Conservation (phyloP, 371 early-diverging fungal species). For the Mortierella sp. region DNA sequence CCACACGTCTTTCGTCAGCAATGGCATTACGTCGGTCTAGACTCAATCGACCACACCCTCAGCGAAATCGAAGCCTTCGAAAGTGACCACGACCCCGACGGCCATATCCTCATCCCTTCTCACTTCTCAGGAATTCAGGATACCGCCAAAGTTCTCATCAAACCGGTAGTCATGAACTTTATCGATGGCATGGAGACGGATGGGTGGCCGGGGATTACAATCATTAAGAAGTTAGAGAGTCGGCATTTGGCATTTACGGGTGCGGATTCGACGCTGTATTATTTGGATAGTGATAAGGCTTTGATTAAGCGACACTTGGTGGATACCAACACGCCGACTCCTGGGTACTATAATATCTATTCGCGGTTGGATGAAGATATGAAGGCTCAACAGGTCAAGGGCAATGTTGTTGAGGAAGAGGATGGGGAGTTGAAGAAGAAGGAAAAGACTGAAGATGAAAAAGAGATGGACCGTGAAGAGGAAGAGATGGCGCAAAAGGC, state of each 20-base stretch:
- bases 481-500: conserved; percentile 25
- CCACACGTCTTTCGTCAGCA: conserved; percentile 35
- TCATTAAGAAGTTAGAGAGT: conserved; percentile 31
- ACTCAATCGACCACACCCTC: conserved; percentile 28
- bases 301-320: conserved; percentile 44
- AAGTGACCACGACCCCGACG: conserved; percentile 19
- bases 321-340: conserved; percentile 30
- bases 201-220: conserved; percentile 43
- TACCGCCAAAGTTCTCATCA: conserved; percentile 8
- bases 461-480: conserved; percentile 13
- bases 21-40: conserved; percentile 47
- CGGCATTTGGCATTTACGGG: conserved; percentile 40
- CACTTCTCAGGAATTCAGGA: neutral
- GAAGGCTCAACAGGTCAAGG: neutral
- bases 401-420: neutral
- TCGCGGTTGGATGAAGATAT: neutral
- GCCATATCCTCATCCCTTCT: neutral
- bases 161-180: conserved; percentile 43
- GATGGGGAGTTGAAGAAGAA: neutral
- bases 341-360: conserved; percentile 42
- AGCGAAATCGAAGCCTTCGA: conserved; percentile 30
- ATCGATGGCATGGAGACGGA: conserved; percentile 51
- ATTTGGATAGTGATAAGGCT: conserved; percentile 50
- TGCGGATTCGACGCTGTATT: conserved; percentile 34
- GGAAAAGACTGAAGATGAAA: neutral